Evolutionary conservation across 2,329 filamentous ascomycete genomes (phyloP).

Genomic region (Arthrocladium fulminans): DNA sequence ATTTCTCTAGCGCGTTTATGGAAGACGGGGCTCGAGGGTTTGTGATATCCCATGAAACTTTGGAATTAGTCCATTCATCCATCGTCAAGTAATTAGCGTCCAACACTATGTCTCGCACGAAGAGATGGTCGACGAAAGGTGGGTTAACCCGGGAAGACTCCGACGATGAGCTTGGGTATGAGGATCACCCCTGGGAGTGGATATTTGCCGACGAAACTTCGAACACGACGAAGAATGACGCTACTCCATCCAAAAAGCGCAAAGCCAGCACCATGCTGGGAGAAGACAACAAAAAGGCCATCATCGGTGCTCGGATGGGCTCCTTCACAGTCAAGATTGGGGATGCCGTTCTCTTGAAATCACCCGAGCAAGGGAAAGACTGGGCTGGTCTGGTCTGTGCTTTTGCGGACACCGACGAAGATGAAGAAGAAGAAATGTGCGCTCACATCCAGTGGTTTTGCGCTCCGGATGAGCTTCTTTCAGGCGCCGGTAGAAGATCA

Average conservation of each 20-base stretch:
- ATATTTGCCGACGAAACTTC: conserved; percentile 45
- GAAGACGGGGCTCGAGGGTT: too few relatives aligned
- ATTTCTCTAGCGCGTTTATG: too few relatives aligned
- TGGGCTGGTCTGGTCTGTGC: conserved; percentile 88
- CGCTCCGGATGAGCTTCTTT: conserved; percentile 70
- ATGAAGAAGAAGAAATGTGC: conserved; percentile 60
- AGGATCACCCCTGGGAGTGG: conserved; percentile 72
- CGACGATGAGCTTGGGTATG: conserved; percentile 72
- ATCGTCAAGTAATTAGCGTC: neutral
- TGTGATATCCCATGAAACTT: too few relatives aligned
- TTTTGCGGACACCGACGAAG: conserved; percentile 65
- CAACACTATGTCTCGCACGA: conserved; percentile 18
- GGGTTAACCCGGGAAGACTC: conserved; percentile 68
- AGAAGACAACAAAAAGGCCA: conserved; percentile 31
- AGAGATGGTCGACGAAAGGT: conserved; percentile 47
- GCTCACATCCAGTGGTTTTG: conserved; percentile 91
- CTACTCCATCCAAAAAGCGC: conserved; percentile 21
- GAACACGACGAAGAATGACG: neutral
- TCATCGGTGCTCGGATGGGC: conserved; percentile 76
- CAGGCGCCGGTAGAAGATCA: conserved; percentile 48
- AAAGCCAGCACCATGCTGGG: conserved; percentile 19
- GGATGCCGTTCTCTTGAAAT: conserved; percentile 77
- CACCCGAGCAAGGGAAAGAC: conserved; percentile 74
- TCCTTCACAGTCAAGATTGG: conserved; percentile 71
- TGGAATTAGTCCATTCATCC: too few relatives aligned